Percentiles rank a stretch among this genome's conserved stretches.
Evolutionary conservation across 345 rosid genomes (phyloP).

Genomic region (Eucalyptus sideroxylon): DNA sequence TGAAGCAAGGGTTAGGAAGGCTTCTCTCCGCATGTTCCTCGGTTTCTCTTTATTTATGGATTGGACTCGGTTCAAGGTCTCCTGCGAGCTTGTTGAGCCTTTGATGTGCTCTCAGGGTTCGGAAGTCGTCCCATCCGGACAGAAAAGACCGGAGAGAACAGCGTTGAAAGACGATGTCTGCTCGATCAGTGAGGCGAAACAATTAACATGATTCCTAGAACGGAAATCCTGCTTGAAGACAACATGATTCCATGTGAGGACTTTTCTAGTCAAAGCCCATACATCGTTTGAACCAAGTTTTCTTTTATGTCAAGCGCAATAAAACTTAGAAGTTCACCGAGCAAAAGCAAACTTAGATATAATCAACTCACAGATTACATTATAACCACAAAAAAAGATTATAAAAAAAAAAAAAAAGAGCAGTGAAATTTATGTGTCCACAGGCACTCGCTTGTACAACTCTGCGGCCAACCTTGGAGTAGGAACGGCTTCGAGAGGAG

Average conservation of each 20-base stretch:
- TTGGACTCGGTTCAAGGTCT: not conserved
- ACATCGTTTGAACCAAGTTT: not conserved
- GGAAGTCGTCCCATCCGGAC: not conserved
- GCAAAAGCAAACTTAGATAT: not conserved
- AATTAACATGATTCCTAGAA: not conserved
- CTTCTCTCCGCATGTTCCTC: not conserved
- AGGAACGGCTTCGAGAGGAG: conserved; percentile 20
- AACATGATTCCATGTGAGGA: not conserved
- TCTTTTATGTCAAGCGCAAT: not conserved
- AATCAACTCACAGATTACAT: not conserved
- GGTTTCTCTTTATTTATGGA: not conserved
- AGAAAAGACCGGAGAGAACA: not conserved
- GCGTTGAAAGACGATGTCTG: not conserved
- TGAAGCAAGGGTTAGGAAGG: not conserved
- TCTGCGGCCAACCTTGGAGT: conserved; percentile 6
- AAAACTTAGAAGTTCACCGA: not conserved
- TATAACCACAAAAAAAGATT: not conserved
- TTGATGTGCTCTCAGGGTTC: not conserved
- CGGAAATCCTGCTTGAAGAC: not conserved
- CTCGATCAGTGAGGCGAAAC: not conserved
- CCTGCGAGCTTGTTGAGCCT: not conserved
- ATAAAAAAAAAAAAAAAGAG: not conserved
- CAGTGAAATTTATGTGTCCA: not conserved
- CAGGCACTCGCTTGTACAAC: not conserved
- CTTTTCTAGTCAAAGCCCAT: not conserved